Conservation (phyloP, 208 protist species). For the Borovskyia barvae region DNA sequence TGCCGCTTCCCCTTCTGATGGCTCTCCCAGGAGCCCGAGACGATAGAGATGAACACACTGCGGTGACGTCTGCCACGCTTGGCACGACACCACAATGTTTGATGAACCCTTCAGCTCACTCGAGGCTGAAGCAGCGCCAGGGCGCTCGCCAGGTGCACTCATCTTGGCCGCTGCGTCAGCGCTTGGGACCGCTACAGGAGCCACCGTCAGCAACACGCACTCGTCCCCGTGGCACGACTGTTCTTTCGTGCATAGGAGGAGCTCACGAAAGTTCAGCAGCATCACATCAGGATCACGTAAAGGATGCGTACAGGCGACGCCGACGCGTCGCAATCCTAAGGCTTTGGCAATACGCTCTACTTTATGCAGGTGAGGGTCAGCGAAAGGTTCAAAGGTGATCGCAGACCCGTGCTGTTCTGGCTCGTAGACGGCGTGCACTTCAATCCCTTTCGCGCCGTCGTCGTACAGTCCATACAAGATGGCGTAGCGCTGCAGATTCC, state of each 20-base stretch:
- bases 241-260: slow-evolving; percentile 78
- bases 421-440: slow-evolving; percentile 88
- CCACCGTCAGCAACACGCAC: slow-evolving; percentile 84
- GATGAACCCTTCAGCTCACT: background rate
- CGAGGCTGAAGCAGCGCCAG: background rate
- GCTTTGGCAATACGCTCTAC: slow-evolving; percentile 61
- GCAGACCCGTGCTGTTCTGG: slow-evolving; percentile 74
- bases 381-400: slow-evolving; percentile 41
- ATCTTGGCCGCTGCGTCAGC: background rate
- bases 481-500: slow-evolving; percentile 81
- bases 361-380: slow-evolving; percentile 34
- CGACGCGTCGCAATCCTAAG: slow-evolving; percentile 78
- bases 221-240: slow-evolving; percentile 86
- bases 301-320: slow-evolving; percentile 78
- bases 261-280: slow-evolving; percentile 46
- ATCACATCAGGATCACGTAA: slow-evolving; percentile 42
- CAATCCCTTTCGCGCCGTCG: slow-evolving; percentile 26
- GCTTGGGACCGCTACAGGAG: slow-evolving; percentile 30
- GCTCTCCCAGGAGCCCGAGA: slow-evolving; percentile 63
- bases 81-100: slow-evolving; percentile 43
- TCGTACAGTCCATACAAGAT: slow-evolving; percentile 84
- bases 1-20: slow-evolving; percentile 14
- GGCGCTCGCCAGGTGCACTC: slow-evolving; percentile 9
- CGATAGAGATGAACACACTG: slow-evolving; percentile 87
- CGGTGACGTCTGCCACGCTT: slow-evolving; percentile 87